These are phyloP conservation scores for Apiotrichum siamense DNA, from an alignment of 1,284 basidiomycete genomes.

Conservation along the genomic window DNA sequence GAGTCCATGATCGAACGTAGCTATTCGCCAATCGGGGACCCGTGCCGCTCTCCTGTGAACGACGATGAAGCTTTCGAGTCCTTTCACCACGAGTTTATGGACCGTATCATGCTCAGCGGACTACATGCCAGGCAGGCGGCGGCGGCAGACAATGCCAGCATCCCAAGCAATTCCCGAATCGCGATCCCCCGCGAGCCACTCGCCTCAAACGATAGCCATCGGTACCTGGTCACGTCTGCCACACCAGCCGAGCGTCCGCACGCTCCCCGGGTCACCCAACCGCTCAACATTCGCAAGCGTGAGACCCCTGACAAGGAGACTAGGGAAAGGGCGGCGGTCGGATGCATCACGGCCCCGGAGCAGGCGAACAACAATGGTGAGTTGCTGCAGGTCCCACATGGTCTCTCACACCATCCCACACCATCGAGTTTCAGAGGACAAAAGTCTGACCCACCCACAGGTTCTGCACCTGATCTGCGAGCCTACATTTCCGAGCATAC, in stretches of 20 bases:
- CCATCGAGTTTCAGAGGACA: too few species aligned
- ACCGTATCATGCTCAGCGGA: neutral
- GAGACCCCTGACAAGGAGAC: neutral
- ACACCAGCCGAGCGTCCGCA: neutral
- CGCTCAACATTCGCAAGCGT: constrained; percentile 3
- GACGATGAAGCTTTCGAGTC: neutral
- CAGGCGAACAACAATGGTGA: too few species aligned
- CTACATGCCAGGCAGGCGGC: neutral
- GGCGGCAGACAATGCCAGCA: neutral
- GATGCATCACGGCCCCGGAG: too few species aligned
- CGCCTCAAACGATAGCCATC: neutral
- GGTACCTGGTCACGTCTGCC: neutral
- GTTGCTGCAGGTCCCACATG: too few species aligned
- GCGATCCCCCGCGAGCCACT: neutral
- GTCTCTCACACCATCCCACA: too few species aligned
- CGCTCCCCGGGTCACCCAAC: neutral
- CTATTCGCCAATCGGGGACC: neutral
- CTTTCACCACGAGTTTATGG: neutral
- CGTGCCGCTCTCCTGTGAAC: neutral
- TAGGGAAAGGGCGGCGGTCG: neutral
- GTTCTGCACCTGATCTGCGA: too few species aligned
- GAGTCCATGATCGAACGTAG: neutral
- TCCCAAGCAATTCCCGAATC: neutral
- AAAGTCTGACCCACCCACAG: too few species aligned
- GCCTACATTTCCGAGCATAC: too few species aligned